Percentiles rank a stretch among this genome's conserved stretches.
phyloP scores from a whole-genome alignment of 441 rosid species.

The Aquilaria agallochum region DNA sequence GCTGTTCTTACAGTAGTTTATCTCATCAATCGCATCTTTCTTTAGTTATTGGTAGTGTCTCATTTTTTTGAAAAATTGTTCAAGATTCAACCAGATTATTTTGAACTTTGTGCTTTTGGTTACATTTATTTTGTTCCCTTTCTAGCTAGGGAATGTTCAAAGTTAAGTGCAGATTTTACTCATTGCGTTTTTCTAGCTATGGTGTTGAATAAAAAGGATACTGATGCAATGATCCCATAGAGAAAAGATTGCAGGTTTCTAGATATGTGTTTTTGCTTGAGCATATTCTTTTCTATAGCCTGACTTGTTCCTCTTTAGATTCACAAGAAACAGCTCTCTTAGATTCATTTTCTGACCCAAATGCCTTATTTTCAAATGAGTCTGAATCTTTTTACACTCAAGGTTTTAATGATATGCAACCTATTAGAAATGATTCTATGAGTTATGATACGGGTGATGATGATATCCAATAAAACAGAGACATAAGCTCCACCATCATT shows the following conservation, averaged over 20 bases:
- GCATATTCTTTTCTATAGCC: background rate
- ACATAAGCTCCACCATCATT: background rate
- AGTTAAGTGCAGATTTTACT: too few species aligned
- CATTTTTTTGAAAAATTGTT: background rate
- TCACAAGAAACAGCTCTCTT: background rate
- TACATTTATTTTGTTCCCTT: background rate
- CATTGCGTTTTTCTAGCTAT: too few species aligned
- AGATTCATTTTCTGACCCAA: background rate
- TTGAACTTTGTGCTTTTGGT: background rate
- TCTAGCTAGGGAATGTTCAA: too few species aligned
- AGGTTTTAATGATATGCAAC: background rate
- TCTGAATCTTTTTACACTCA: too few species aligned
- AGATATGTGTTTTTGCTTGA: background rate
- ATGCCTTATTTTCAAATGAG: background rate
- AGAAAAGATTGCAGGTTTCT: too few species aligned
- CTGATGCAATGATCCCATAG: too few species aligned
- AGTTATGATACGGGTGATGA: background rate
- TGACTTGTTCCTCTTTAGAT: background rate
- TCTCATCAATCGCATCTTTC: background rate
- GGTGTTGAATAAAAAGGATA: too few species aligned
- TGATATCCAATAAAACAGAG: background rate
- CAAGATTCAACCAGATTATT: background rate
- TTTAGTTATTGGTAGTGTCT: background rate
- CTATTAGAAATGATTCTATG: background rate
- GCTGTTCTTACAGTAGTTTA: too few species aligned